Evolutionary conservation across 169 alveolate species (phyloP), one percentile per base, ranked within the genome.

Genomic region (Cryptosporidium bovis): DNA sequence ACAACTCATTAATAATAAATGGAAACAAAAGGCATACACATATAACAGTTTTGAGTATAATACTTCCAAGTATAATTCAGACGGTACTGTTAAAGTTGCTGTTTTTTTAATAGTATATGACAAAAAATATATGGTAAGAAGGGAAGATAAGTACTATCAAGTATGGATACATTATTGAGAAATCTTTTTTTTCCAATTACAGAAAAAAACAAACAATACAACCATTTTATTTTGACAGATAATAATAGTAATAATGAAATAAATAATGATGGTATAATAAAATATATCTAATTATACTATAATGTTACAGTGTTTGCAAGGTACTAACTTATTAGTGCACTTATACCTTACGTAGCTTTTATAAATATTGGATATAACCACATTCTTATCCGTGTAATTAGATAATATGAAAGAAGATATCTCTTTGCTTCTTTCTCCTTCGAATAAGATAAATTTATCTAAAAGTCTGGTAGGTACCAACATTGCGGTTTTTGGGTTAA

Each of bases 271-370:
- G 10, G 10, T 40, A 40, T 40, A 40, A 8, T 40, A 6, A 40
- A 40, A 40, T 24, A 40, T 40, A 10, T 20, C 34, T 55, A 20
- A 13, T 13, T 55, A 27, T 55, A 13, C 64, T 27, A 1, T 7
- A 55, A 55, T 55, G 8, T 24, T 77, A 40, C 87, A 77, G 40
- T 60, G 77, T 18, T 18, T 60, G 50, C 87, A 77, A 12, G 71
- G 77, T 31, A 60, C 31, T 20, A 77, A 20, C 8, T 60, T 77
- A 40, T 60, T 77, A 18, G 65, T 60, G 31, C 87, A 77, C 87
- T 60, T 77, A 34, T 77, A 77, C 40, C 87, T 56, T 18, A 62
- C 46, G 34, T 53, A 56, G 3, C 40, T 31, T 64, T 53, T 69
- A 50, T 53, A 69, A 10, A 69, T 51, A 69, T 20, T 69, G 12